phyloP scores from a whole-genome alignment of 2,329 filamentous ascomycete genomes.

The Balansia obtecta region DNA sequence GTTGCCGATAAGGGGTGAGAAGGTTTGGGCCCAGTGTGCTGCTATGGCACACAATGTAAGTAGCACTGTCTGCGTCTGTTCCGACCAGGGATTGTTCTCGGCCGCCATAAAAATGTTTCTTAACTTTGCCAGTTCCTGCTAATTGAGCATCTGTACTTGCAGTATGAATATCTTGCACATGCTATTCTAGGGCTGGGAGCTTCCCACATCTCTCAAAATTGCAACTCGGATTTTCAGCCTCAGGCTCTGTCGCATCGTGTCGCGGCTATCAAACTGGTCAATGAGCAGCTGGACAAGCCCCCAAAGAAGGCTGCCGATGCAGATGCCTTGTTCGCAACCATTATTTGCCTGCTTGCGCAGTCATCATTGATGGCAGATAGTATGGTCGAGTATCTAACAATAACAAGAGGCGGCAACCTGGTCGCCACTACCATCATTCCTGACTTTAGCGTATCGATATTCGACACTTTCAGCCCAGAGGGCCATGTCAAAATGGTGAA shows the following conservation, averaged over 20 bases:
- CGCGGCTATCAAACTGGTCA: conserved; percentile 22
- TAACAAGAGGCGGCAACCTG: conserved; percentile 19
- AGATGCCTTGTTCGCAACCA: conserved; percentile 23
- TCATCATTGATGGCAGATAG: conserved; percentile 24
- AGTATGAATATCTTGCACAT: too few species aligned
- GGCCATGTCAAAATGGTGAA: conserved; percentile 15
- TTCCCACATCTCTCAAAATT: too few species aligned
- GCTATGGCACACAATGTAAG: too few species aligned
- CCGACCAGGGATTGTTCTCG: too few species aligned
- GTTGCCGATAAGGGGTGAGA: too few species aligned
- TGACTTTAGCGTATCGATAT: conserved; percentile 12
- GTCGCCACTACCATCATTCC: conserved; percentile 14
- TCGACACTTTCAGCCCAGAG: conserved; percentile 12
- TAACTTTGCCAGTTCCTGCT: too few species aligned
- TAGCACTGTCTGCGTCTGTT: too few species aligned
- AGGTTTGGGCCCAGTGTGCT: too few species aligned
- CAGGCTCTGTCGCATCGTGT: conserved; percentile 26
- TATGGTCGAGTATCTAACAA: conserved; percentile 25
- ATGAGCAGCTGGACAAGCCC: conserved; percentile 18
- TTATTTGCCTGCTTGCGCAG: conserved; percentile 24
- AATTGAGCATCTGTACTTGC: too few species aligned
- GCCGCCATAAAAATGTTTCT: too few species aligned
- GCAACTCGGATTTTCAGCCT: too few species aligned
- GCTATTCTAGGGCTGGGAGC: too few species aligned
- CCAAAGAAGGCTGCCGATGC: conserved; percentile 16